These are phyloP conservation scores for Tolypocladium amazonense DNA, from an alignment of 2,329 filamentous ascomycete genomes.

Conservation along the genomic window DNA sequence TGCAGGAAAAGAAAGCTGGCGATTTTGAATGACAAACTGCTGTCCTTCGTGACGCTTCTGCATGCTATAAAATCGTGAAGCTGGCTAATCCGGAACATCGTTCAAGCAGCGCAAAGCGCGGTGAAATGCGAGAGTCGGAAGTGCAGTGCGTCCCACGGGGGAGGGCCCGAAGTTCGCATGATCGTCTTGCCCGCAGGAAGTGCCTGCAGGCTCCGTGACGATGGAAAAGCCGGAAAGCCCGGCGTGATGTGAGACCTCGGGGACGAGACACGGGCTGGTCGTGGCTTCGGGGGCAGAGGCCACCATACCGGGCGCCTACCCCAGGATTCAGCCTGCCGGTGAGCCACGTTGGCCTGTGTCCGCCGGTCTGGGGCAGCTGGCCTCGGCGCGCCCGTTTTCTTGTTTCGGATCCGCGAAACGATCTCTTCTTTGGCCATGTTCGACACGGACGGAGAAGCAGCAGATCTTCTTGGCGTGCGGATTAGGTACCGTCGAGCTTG, in stretches of 20 bases:
- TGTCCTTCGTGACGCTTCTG: background rate
- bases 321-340: slow-evolving; percentile 10
- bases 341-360: background rate
- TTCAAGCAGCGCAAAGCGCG: too few relatives aligned
- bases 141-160: background rate
- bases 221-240: background rate
- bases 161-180: background rate
- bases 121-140: background rate
- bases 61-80: background rate
- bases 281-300: background rate
- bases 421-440: background rate
- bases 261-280: background rate
- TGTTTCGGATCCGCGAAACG: background rate
- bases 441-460: background rate
- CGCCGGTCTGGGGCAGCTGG: background rate
- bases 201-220: background rate
- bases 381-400: background rate
- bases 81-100: too few relatives aligned
- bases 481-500: background rate
- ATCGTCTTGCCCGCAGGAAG: background rate
- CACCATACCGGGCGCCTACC: background rate
- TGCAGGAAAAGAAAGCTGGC: background rate
- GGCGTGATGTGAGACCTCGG: background rate
- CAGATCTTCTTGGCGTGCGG: background rate
- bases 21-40: background rate